Conservation (phyloP, 2,329 filamentous ascomycete genomes). For the Monilinia fructicola region DNA sequence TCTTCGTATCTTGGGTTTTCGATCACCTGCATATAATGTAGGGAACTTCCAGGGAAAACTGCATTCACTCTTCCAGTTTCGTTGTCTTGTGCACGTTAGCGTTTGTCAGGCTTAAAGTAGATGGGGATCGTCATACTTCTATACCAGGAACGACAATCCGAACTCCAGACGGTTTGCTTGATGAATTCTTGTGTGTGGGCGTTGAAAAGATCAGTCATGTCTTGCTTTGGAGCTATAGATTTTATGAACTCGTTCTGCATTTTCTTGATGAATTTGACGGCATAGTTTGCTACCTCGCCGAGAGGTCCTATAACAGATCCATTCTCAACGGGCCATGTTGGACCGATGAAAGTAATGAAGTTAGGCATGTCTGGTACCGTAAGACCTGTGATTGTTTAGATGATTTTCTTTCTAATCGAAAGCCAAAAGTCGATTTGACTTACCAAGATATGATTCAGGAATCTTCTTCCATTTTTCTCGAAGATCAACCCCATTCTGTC, state of each 20-base stretch:
- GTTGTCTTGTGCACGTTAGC: constrained; percentile 40
- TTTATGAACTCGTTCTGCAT: constrained; percentile 51
- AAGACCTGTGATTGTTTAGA: constrained; percentile 30
- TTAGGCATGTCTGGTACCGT: constrained; percentile 36
- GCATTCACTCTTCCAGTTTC: constrained; percentile 48
- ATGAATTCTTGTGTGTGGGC: constrained; percentile 52
- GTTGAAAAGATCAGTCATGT: constrained; percentile 52
- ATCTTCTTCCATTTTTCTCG: constrained; percentile 38
- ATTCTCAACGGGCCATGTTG: constrained; percentile 36
- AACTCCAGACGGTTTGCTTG: constrained; percentile 53
- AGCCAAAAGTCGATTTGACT: neutral
- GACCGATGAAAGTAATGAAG: constrained; percentile 37
- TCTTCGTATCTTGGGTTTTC: constrained; percentile 46
- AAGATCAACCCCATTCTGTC: constrained; percentile 32
- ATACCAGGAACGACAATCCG: constrained; percentile 40
- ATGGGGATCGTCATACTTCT: constrained; percentile 27
- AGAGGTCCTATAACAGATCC: constrained; percentile 34
- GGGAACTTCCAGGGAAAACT: constrained; percentile 51
- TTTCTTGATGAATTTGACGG: constrained; percentile 36
- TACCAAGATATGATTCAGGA: constrained; percentile 35
- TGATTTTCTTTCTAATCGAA: neutral
- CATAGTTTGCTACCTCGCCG: constrained; percentile 29
- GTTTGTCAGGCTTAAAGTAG: neutral
- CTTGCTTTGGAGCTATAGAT: constrained; percentile 47
- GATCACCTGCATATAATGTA: constrained; percentile 50